Base-by-base conservation (phyloP, 2,329 filamentous ascomycete species). In the Simplicillium aogashimaense region DNA sequence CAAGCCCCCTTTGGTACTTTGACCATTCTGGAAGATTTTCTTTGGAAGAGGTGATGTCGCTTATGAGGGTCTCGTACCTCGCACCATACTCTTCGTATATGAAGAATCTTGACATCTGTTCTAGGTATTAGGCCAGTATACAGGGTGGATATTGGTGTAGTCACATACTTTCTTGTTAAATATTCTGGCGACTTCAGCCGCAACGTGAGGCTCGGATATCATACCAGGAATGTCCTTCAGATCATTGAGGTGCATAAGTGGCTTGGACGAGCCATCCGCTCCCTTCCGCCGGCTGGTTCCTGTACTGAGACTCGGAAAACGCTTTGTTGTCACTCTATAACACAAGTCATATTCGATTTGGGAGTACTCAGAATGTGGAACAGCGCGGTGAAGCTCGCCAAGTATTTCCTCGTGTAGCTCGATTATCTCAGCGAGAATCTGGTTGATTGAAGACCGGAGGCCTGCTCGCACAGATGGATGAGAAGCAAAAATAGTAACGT, bases 21-120 rank as follows among this genome's bases (percentile, higher is more conserved):
- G 81, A 74, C 86, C 86, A 94, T 38, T 83, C 73, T 17, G 78
- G 78, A 49, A 86, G 74, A 7, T 73, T 75, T 43, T 79, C 74
- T 46, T 84, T 78, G 13, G 82, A 72, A 18, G 80, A 71, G 29
- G 80, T 76, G 29, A 94, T 66, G 47, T 94, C 86, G 47, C 83
- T 79, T 36, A 83, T 78, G 69, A 95, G 84, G 48, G 87, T 71
- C 49, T 94, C 86, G 59, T 92, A 94, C 55, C 90, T 90, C 38
- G 84, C 83, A 29, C 86, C 85, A 57, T 95, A 98, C 51, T 94
- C 86, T 62, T 94, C 85, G 56, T 98, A 98, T 37, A 83, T 70
- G 54, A 85, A 83, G 62, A 97, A 92, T 0, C 80, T 78, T 44
- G 77, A 75, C 64, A 94, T 81, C 86, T 94, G 47, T 12, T 39